A percentile compares a stretch with the other conserved stretches of the same genome.
These are phyloP conservation scores for Triticum timopheevii DNA, from an alignment of 176 grass and related monocot species.

Conservation along the genomic window DNA sequence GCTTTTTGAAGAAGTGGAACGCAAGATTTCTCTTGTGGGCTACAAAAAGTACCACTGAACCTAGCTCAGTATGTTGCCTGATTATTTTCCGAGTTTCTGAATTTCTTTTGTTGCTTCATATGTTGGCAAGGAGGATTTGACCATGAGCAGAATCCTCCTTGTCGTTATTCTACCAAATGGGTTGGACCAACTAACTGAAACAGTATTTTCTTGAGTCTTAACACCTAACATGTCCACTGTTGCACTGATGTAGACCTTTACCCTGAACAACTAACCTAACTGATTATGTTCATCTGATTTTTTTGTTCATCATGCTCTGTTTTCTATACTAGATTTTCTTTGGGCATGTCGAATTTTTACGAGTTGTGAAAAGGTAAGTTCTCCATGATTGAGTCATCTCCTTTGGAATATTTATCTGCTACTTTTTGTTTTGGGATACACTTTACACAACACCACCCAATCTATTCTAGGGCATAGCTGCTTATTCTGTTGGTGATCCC, in stretches of 20 bases:
- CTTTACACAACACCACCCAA: neutral
- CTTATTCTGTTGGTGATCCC: constrained; percentile 18
- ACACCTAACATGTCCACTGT: constrained; percentile 10
- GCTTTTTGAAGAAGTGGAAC: neutral
- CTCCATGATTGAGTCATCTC: neutral
- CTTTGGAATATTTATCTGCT: neutral
- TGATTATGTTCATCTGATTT: neutral
- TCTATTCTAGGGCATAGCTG: neutral
- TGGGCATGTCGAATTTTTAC: neutral
- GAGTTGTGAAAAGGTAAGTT: neutral
- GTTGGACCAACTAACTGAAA: constrained; percentile 26
- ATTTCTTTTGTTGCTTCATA: constrained; percentile 25
- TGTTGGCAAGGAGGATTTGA: constrained; percentile 27
- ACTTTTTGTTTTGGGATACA: neutral
- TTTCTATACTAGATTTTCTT: neutral
- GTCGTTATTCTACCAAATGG: neutral
- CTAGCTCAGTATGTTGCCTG: neutral
- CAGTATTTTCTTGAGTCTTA: neutral
- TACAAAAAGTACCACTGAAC: neutral
- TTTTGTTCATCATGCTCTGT: neutral
- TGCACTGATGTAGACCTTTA: neutral
- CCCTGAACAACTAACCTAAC: no score
- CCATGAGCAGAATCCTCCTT: constrained; percentile 19
- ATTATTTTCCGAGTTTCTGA: neutral
- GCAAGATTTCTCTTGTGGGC: neutral